Evolutionary conservation across 2,329 filamentous ascomycete species (phyloP).

Genomic region (Aspergillus ochraceoroseus): DNA sequence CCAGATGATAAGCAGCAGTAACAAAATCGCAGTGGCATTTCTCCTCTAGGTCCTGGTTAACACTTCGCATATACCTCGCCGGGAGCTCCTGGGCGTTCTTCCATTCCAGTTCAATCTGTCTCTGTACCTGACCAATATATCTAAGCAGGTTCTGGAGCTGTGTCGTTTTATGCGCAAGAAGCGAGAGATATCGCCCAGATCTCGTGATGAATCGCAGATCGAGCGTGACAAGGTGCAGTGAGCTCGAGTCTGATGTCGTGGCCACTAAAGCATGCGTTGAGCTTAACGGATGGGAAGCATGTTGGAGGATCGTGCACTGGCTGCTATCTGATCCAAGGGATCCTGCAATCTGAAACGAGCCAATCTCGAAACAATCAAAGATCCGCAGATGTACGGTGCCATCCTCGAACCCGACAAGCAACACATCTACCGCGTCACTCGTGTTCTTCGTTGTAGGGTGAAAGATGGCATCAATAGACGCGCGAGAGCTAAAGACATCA

Average conservation of each 20-base stretch:
- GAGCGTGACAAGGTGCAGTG: slow-evolving; percentile 64
- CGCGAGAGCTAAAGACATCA: slow-evolving; percentile 63
- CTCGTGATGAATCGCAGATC: slow-evolving; percentile 78
- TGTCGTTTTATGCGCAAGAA: slow-evolving; percentile 81
- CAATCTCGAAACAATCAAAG: slow-evolving; percentile 79
- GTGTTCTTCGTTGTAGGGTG: slow-evolving; percentile 58
- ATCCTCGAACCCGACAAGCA: slow-evolving; percentile 67
- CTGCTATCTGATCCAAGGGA: slow-evolving; percentile 35
- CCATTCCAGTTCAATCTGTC: slow-evolving; percentile 76
- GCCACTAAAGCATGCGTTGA: slow-evolving; percentile 70
- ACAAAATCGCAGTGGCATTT: slow-evolving; percentile 62
- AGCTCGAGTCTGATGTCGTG: slow-evolving; percentile 36
- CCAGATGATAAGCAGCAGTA: slow-evolving; percentile 75
- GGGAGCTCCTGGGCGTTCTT: slow-evolving; percentile 76
- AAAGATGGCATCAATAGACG: slow-evolving; percentile 66
- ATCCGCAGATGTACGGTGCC: slow-evolving; percentile 72
- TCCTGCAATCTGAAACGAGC: slow-evolving; percentile 47
- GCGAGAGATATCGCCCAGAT: slow-evolving; percentile 68
- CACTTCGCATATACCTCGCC: slow-evolving; percentile 67
- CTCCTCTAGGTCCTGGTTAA: slow-evolving; percentile 69
- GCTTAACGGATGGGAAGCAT: slow-evolving; percentile 66
- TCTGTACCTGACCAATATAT: slow-evolving; percentile 75
- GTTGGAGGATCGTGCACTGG: slow-evolving; percentile 48
- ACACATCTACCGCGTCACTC: slow-evolving; percentile 70
- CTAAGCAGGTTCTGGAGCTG: slow-evolving; percentile 79